Conservation (phyloP, 805 yeast species). For the Spathaspora passalidarum region DNA sequence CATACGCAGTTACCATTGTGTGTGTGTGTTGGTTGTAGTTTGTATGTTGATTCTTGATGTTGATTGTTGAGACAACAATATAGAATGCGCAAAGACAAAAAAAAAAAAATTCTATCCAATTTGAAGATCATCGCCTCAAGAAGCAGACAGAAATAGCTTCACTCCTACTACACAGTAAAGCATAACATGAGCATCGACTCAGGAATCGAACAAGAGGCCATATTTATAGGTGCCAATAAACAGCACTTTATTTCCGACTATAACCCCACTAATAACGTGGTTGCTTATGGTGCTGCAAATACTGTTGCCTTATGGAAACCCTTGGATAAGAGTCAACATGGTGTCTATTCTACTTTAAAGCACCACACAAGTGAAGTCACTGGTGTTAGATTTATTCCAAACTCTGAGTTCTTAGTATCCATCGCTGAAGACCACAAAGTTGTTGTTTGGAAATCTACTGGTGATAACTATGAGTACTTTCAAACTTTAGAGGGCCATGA, state of each 20-base stretch:
- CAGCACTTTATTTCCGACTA: conserved; percentile 61
- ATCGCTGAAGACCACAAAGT: conserved; percentile 67
- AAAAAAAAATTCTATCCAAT: not conserved
- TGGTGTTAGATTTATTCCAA: conserved; percentile 53
- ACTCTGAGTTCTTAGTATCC: conserved; percentile 47
- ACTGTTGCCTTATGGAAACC: conserved; percentile 73
- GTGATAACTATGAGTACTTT: conserved; percentile 20
- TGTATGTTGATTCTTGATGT: not conserved
- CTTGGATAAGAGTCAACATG: conserved; percentile 34
- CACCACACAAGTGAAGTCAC: conserved; percentile 63
- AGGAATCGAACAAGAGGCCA: conserved; percentile 42
- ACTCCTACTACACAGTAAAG: not conserved
- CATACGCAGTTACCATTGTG: conserved; percentile 39
- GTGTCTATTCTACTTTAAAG: conserved; percentile 56
- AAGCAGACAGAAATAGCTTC: not conserved
- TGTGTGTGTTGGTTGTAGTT: not conserved
- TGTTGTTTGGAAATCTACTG: conserved; percentile 51
- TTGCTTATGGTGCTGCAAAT: conserved; percentile 73
- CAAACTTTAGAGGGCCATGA: conserved; percentile 39
- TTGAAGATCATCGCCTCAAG: not conserved
- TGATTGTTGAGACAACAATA: not conserved
- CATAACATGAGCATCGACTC: not conserved
- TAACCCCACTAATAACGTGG: conserved; percentile 28
- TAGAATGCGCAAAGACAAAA: not conserved
- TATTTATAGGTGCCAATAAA: conserved; percentile 71